phyloP scores from a whole-genome alignment of 139 green algal species.

The Eudorina sp. region DNA sequence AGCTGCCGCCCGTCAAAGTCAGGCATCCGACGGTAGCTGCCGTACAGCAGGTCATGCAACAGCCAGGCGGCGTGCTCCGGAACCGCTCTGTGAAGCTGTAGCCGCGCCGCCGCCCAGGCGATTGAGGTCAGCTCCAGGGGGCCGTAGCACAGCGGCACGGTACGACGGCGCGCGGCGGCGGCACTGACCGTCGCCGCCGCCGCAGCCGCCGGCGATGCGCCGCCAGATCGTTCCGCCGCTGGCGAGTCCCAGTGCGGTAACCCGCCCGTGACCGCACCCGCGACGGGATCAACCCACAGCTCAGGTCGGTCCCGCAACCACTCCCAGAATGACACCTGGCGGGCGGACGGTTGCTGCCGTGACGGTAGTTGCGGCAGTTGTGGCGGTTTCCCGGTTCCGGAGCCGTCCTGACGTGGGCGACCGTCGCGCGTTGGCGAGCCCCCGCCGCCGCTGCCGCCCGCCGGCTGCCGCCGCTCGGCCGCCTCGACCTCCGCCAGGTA shows the following conservation, averaged over 20 bases:
- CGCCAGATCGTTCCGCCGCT: background rate
- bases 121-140: conserved; percentile 28
- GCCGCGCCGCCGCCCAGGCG: conserved; percentile 29
- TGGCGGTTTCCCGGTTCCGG: background rate
- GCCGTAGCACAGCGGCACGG: background rate
- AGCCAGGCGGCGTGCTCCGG: conserved; percentile 22
- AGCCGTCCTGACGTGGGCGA: no score
- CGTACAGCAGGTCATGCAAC: conserved; percentile 15
- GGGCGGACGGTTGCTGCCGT: background rate
- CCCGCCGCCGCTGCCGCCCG: background rate
- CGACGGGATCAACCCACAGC: background rate
- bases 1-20: conserved; percentile 39
- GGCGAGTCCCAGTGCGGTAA: conserved; percentile 21
- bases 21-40: background rate
- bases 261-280: background rate
- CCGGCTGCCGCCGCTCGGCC: background rate
- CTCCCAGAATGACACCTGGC: background rate
- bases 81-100: conserved; percentile 1
- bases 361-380: background rate
- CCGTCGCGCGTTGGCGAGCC: background rate
- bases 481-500: background rate
- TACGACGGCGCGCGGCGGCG: background rate
- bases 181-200: background rate
- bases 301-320: background rate
- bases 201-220: background rate